Percentiles rank a stretch among this genome's conserved stretches.
phyloP scores from a whole-genome alignment of 2,329 filamentous ascomycete species.

The Ophiostoma pallidulum region DNA sequence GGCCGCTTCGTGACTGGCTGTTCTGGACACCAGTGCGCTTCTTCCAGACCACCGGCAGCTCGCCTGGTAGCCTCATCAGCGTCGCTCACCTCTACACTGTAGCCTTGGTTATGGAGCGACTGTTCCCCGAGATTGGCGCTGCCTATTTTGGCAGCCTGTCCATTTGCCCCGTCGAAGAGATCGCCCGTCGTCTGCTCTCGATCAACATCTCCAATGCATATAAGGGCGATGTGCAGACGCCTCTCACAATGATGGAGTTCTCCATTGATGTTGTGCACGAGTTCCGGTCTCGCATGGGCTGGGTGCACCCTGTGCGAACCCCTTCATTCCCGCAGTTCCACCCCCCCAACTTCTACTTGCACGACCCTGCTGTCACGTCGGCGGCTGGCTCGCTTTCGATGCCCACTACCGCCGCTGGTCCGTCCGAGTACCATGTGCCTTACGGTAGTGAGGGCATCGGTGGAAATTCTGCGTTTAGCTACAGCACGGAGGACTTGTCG shows the following conservation, averaged over 20 bases:
- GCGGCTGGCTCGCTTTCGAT: constrained; percentile 29
- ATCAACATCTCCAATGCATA: constrained; percentile 52
- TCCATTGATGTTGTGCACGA: constrained; percentile 59
- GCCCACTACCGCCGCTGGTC: constrained; percentile 27
- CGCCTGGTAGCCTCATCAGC: constrained; percentile 69
- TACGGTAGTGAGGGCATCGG: constrained; percentile 30
- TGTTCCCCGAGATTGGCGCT: constrained; percentile 85
- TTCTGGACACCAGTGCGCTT: constrained; percentile 90
- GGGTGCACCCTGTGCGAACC: constrained; percentile 50
- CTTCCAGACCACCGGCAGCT: constrained; percentile 65
- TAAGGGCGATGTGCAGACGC: constrained; percentile 50
- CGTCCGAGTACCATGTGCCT: constrained; percentile 34
- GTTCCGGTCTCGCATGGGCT: constrained; percentile 62
- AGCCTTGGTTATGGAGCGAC: constrained; percentile 75
- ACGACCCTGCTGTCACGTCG: constrained; percentile 22
- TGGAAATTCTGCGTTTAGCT: constrained; percentile 49
- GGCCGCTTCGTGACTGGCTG: constrained; percentile 81
- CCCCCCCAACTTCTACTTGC: constrained; percentile 43
- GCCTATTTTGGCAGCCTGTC: constrained; percentile 79
- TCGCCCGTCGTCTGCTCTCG: constrained; percentile 63
- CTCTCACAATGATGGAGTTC: constrained; percentile 60
- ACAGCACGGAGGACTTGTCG: constrained; percentile 54
- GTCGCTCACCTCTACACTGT: constrained; percentile 89
- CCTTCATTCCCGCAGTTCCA: constrained; percentile 53
- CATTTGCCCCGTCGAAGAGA: constrained; percentile 75